Base-by-base conservation (phyloP, 2,329 filamentous ascomycete species). In the Talaromyces albobiverticillius region DNA sequence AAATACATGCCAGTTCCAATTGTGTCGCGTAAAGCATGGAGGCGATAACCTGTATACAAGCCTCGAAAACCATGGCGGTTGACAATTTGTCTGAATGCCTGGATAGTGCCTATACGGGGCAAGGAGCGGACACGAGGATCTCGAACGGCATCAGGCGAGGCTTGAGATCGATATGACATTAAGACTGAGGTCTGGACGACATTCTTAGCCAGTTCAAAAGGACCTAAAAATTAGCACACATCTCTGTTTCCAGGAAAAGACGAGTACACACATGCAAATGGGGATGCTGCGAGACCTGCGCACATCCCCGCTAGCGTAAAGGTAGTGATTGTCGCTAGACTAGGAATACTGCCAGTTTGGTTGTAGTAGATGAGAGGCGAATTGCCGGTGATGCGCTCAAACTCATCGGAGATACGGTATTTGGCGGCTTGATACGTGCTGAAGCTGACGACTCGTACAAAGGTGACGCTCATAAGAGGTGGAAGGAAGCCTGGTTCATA, bases 141-240 rank as follows among this genome's bases (percentile, higher is more conserved):
- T 18, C 61, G 61, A 26, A 64, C 62, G 3, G 67, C 70, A 49
- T 67, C 67, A 0, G 69, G 64, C 7, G 68, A 65, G 6, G 71
- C 72, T 57, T 68, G 67, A 32, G 70, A 65, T 29, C 72, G 66
- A 36, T 74, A 70, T 8, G 73, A 70, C 57, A 78, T 72, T 45
- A 78, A 61, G 31, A 78, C 75, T 1, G 75, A 77, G 8, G 75
- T 76, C 59, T 78, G 75, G 14, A 76, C 73, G 4, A 76, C 75
- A 54, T 78, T 78, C 60, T 78, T 78, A 47, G 75, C 71, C 31
- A 77, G 62, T 63, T 78, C 75, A 50, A 78, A 75, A 1, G 75
- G 75, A 55, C 75, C 75, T 76, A 26, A 1, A 36, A 11, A 36
- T 18, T 5, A 46, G 25, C 32, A 3, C 13, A 14, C 8, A 26